phyloP scores from a whole-genome alignment of 495 filamentous ascomycete species.

The Penicillium subrubescens region DNA sequence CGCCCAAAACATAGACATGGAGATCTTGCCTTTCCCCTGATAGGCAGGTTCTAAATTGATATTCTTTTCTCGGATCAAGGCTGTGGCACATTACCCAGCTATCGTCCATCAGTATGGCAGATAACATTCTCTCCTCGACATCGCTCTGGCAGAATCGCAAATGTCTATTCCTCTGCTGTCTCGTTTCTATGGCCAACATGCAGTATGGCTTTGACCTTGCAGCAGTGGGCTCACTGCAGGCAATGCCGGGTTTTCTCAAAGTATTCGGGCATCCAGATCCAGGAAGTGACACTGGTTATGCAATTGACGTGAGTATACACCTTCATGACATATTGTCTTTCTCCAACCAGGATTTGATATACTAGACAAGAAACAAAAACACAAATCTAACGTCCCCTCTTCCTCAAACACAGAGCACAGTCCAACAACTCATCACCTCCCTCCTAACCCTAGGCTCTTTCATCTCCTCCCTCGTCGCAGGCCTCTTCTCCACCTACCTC shows the following conservation, averaged over 20 bases:
- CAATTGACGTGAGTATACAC: slow-evolving; percentile 17
- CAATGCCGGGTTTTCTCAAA: slow-evolving; percentile 21
- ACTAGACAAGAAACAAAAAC: neutral
- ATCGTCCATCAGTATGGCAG: neutral
- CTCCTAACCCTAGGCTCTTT: slow-evolving; percentile 64
- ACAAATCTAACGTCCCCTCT: neutral
- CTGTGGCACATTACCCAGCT: neutral
- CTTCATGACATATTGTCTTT: too few relatives aligned
- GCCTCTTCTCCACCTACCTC: slow-evolving; percentile 27
- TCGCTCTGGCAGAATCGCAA: slow-evolving; percentile 24
- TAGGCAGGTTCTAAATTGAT: neutral
- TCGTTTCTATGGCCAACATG: slow-evolving; percentile 23
- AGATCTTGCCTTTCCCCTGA: neutral
- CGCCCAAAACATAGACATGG: neutral
- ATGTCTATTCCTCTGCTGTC: slow-evolving; percentile 18
- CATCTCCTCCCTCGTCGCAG: slow-evolving; percentile 55
- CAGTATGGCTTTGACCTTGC: slow-evolving; percentile 25
- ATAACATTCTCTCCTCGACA: slow-evolving; percentile 15
- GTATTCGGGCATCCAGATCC: slow-evolving; percentile 22
- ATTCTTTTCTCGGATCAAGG: neutral
- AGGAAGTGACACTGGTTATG: slow-evolving; percentile 15
- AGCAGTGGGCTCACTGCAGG: slow-evolving; percentile 19
- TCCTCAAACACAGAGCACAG: slow-evolving; percentile 3
- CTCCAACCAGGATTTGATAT: too few relatives aligned
- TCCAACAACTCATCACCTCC: slow-evolving; percentile 42